phyloP scores from a whole-genome alignment of 352 stramenopile species.

The Pythium rishiriense region DNA sequence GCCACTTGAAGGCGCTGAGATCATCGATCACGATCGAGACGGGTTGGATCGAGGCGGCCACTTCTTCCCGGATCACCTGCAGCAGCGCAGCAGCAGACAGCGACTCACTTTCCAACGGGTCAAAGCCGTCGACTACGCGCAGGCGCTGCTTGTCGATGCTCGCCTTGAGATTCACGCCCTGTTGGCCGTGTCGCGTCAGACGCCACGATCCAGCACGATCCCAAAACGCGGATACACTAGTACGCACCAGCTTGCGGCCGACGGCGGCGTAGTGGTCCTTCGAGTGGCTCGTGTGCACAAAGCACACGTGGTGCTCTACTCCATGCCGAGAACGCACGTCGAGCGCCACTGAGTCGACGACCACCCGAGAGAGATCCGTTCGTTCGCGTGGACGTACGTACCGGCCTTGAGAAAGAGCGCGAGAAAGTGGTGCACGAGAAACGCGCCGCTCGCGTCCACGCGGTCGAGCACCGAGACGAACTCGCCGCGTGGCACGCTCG shows the following conservation, averaged over 20 bases:
- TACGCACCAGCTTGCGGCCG: slow-evolving; percentile 62
- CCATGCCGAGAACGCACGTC: not conserved
- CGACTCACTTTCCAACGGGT: not conserved
- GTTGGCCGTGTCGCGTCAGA: too few relatives aligned
- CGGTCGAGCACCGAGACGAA: slow-evolving; percentile 61
- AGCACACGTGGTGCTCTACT: slow-evolving; percentile 59
- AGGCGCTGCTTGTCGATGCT: slow-evolving; percentile 39
- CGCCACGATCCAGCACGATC: not conserved
- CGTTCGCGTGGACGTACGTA: slow-evolving; percentile 4
- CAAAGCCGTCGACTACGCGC: slow-evolving; percentile 44
- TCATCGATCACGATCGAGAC: slow-evolving; percentile 70
- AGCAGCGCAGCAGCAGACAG: slow-evolving; percentile 30
- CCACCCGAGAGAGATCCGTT: too few relatives aligned
- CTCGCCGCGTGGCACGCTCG: slow-evolving; percentile 47
- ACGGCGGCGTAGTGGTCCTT: slow-evolving; percentile 64
- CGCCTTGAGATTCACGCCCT: slow-evolving; percentile 57
- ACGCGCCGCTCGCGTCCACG: slow-evolving; percentile 51
- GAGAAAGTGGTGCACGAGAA: slow-evolving; percentile 74
- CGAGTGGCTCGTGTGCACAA: slow-evolving; percentile 47
- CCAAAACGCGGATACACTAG: too few relatives aligned
- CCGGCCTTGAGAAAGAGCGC: slow-evolving; percentile 71
- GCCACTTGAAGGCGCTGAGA: slow-evolving; percentile 59
- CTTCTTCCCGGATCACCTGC: slow-evolving; percentile 38
- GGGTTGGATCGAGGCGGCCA: slow-evolving; percentile 26
- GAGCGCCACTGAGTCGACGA: too few relatives aligned